Base-by-base conservation (phyloP, 2,329 filamentous ascomycete species). In the Lecanosticta acicola region DNA sequence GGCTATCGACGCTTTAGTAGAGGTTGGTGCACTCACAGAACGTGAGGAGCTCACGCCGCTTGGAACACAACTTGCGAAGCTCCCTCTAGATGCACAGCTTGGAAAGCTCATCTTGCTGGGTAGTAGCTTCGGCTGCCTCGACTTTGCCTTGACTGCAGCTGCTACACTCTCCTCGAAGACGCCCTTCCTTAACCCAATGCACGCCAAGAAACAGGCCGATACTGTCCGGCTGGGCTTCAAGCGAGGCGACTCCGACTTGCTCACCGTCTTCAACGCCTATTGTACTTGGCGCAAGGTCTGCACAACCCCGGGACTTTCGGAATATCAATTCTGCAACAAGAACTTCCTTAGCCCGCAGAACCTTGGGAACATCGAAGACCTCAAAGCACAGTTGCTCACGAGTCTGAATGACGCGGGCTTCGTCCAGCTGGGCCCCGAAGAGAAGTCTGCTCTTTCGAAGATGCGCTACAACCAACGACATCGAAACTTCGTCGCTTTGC, bases 241-340 rank as follows among this genome's bases (percentile, higher is more conserved):
- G 51, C 81, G 85, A 57, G 80, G 87, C 17, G 88, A 96, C 65
- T 97, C 93, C 0, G 93, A 98, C 64, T 75, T 97, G 0, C 73
- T 97, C 9, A 97, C 93, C 0, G 79, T 89, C 1, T 97, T 95
- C 71, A 95, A 96, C 62, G 93, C 93, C 1, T 98, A 98, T 66
- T 72, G 80, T 39, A 78, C 86, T 2, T 98, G 93, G 93, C 90
- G 86, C 61, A 81, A 82, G 45, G 81, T 90, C 3, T 94, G 87
- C 66, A 80, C 80, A 55, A 80, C 81, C 0, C 77, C 81, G 0
- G 76, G 78, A 5, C 75, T 79, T 38, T 87, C 85, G 39, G 91
- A 97, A 60, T 87, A 84, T 59, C 80, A 89, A 55, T 98, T 94
- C 68, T 98, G 93, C 70, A 83, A 85, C 59, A 96, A 94, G 71